Base-by-base conservation (phyloP, 1,284 basidiomycete genomes). In the Trichosporon inkin region DNA sequence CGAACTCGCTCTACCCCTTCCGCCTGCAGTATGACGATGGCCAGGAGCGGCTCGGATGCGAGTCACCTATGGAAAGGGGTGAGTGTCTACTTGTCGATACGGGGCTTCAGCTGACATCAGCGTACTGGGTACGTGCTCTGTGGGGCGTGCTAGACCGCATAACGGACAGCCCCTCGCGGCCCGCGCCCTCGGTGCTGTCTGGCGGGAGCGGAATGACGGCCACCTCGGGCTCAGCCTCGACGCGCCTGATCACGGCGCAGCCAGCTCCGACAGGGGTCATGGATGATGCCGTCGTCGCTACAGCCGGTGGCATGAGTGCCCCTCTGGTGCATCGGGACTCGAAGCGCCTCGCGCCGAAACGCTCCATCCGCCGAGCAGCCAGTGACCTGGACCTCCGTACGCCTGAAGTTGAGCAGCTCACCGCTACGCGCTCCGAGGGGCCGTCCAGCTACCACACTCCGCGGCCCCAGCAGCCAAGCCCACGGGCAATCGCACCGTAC, bases 21-120 rank as follows among this genome's bases (percentile, higher is more conserved):
- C 89, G 92, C 71, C 82, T 94, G 10, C 74, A 91, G 35, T 94
- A 94, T 71, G 83, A 84, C 17, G 92, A 94, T 73, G 91, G 91
- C 3, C 85, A 90, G 1, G 92, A 94, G 73, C 79, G 90, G 11
- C 73, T 94, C 11, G 91, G 86, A 1, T 86, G 89, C 19, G 90
- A 92, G 69, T 91, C 88, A 62, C 83, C 90, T 5, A 75, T 87
- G 59, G 89, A 92, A 69, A 82, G 91, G 63, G 71, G 73, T 75
- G 22, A 63, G 69, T 56, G 10, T 32, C 22, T 5, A n/a, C 36
- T 8, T 19, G 28, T 7, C 11, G 37, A 7, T 16, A 28, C 2
- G 11, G 13, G 24, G 47, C 52, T 61, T 41, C 60, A 20, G 3
- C 51, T 58, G 32, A 58, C 51, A 19, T 8, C 57, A 74, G 88